Evolutionary conservation across 495 filamentous ascomycete genomes (phyloP).

Genomic region (Trichoderma asperelloides): DNA sequence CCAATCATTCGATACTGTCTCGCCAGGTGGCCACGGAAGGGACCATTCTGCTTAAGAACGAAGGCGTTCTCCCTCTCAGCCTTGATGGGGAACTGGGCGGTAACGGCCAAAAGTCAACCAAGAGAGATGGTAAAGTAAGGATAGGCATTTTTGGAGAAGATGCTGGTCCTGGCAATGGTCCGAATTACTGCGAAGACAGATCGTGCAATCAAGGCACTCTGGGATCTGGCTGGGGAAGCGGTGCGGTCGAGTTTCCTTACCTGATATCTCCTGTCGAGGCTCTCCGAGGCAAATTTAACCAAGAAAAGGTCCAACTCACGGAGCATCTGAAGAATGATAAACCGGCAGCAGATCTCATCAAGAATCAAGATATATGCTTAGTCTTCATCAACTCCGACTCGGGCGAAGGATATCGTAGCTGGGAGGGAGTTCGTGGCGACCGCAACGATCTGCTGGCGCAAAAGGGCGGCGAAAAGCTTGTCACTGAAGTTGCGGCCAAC

Average conservation of each 20-base stretch:
- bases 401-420: slow-evolving; percentile 55
- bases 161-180: slow-evolving; percentile 57
- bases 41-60: slow-evolving; percentile 78
- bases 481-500: slow-evolving; percentile 57
- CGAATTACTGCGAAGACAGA: slow-evolving; percentile 69
- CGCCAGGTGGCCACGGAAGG: slow-evolving; percentile 74
- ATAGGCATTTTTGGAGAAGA: slow-evolving; percentile 84
- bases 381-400: slow-evolving; percentile 57
- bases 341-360: slow-evolving; percentile 22
- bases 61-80: slow-evolving; percentile 52
- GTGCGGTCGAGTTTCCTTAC: slow-evolving; percentile 80
- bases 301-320: slow-evolving; percentile 48
- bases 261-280: slow-evolving; percentile 63
- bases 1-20: slow-evolving; percentile 61
- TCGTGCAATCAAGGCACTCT: slow-evolving; percentile 79
- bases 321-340: slow-evolving; percentile 51
- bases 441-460: slow-evolving; percentile 73
- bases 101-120: slow-evolving; percentile 17
- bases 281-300: slow-evolving; percentile 51
- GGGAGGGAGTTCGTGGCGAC: slow-evolving; percentile 62
- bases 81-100: slow-evolving; percentile 34
- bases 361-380: slow-evolving; percentile 57
- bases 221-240: slow-evolving; percentile 83
- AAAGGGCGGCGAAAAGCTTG: slow-evolving; percentile 66
- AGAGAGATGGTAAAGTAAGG: slow-evolving; percentile 36